phyloP scores from a whole-genome alignment of 2,329 filamentous ascomycete genomes.

The Davidsoniella australis region DNA sequence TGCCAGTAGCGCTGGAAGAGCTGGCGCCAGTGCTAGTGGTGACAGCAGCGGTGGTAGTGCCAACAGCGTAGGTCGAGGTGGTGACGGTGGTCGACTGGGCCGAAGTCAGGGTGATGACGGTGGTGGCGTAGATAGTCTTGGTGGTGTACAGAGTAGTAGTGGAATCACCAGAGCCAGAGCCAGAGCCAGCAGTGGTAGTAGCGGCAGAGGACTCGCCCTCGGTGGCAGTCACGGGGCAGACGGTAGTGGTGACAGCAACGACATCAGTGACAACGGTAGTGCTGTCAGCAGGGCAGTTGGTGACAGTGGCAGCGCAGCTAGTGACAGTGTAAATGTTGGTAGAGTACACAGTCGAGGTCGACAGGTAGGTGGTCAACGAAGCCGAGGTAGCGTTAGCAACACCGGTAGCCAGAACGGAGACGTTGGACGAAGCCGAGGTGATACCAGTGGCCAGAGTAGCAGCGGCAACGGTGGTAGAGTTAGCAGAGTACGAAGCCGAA shows the following conservation, averaged over 20 bases:
- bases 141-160: neutral
- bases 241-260: neutral
- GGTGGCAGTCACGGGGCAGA: neutral
- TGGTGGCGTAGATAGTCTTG: constrained; percentile 4
- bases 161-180: too few relatives aligned
- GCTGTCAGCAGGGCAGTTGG: neutral
- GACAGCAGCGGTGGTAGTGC: neutral
- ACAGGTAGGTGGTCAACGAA: constrained; percentile 24
- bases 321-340: constrained; percentile 5
- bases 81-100: neutral
- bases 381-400: constrained; percentile 23
- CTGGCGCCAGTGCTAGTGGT: neutral
- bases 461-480: neutral
- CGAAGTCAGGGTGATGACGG: constrained; percentile 2
- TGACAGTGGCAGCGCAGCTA: neutral
- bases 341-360: constrained; percentile 31
- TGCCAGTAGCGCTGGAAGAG: too few relatives aligned
- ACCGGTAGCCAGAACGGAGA: neutral
- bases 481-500: neutral
- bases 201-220: neutral
- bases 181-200: neutral
- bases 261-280: neutral
- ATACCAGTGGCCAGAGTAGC: neutral
- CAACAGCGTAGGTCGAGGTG: too few relatives aligned
- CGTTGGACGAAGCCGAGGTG: neutral